phyloP scores from a whole-genome alignment of 768 basidiomycete species.

The Tephrocybe sp. region DNA sequence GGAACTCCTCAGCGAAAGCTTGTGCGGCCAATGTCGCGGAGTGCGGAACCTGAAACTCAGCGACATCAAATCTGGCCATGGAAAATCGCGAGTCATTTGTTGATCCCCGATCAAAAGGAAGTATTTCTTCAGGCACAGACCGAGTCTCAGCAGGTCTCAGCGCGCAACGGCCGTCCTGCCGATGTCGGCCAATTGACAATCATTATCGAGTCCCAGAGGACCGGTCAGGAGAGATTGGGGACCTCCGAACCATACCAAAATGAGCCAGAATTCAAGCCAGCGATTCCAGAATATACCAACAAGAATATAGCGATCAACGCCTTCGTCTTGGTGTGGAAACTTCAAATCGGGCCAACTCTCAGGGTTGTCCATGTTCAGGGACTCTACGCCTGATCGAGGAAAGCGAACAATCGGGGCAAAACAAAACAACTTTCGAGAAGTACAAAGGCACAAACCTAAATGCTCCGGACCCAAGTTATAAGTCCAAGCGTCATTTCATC shows the following conservation, averaged over 20 bases:
- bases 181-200: conserved; percentile 16
- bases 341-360: conserved; percentile 25
- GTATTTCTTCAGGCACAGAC: conserved; percentile 35
- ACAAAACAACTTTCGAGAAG: conserved; percentile 33
- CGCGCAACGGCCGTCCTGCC: conserved; percentile 33
- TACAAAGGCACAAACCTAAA: conserved; percentile 34
- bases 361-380: conserved; percentile 40
- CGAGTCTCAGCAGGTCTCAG: conserved; percentile 24
- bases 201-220: conserved; percentile 7
- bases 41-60: conserved; percentile 20
- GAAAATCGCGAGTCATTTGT: conserved; percentile 36
- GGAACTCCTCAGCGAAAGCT: background rate
- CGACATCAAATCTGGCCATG: conserved; percentile 21
- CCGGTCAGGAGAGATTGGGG: conserved; percentile 17
- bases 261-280: background rate
- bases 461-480: conserved; percentile 38
- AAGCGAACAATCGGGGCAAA: conserved; percentile 53
- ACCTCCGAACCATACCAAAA: conserved; percentile 23
- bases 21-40: conserved; percentile 20
- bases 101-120: conserved; percentile 70
- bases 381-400: conserved; percentile 42
- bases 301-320: conserved; percentile 13
- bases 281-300: conserved; percentile 7
- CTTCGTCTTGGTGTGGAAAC: conserved; percentile 4
- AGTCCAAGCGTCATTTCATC: conserved; percentile 33